Evolutionary conservation across 2,329 filamentous ascomycete genomes (phyloP).

Genomic region (Colletotrichum tropicicola): DNA sequence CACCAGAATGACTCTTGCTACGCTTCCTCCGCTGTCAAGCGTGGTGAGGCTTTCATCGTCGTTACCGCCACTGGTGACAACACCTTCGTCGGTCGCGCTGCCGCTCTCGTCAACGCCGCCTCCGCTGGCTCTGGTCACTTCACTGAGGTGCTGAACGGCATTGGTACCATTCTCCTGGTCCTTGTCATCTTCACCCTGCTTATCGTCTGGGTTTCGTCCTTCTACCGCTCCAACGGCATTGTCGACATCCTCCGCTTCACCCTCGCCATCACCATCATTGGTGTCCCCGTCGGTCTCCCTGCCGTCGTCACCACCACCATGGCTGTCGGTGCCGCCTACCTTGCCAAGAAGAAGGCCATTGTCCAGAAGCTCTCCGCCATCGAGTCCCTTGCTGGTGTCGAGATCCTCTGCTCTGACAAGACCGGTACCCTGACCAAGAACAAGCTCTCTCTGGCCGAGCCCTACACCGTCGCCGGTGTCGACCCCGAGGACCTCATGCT

Average conservation of each 20-base stretch:
- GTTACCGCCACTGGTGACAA: conserved; percentile 87
- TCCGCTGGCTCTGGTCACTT: conserved; percentile 83
- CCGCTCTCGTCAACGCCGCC: conserved; percentile 84
- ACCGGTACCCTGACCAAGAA: conserved; percentile 94
- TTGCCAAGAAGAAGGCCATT: conserved; percentile 92
- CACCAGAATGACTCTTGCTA: conserved; percentile 83
- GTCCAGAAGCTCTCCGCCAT: conserved; percentile 94
- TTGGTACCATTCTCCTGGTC: conserved; percentile 81
- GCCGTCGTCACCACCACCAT: conserved; percentile 95
- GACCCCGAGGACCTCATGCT: conserved; percentile 91
- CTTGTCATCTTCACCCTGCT: conserved; percentile 84
- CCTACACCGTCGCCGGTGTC: conserved; percentile 83
- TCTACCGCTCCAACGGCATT: conserved; percentile 87
- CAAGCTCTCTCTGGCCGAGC: conserved; percentile 88
- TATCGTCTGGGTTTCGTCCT: conserved; percentile 85
- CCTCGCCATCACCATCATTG: conserved; percentile 88
- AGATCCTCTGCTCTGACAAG: conserved; percentile 95
- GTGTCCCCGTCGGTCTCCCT: conserved; percentile 92
- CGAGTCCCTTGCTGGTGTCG: conserved; percentile 89
- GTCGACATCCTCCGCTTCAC: conserved; percentile 85
- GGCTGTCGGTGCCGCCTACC: conserved; percentile 91
- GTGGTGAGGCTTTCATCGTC: conserved; percentile 85
- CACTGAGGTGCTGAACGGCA: conserved; percentile 89
- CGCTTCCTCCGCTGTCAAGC: conserved; percentile 88
- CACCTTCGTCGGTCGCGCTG: conserved; percentile 89